Percentiles rank a stretch among this genome's conserved stretches.
Conservation (phyloP, 768 basidiomycete genomes). For the Trametes cingulata region DNA sequence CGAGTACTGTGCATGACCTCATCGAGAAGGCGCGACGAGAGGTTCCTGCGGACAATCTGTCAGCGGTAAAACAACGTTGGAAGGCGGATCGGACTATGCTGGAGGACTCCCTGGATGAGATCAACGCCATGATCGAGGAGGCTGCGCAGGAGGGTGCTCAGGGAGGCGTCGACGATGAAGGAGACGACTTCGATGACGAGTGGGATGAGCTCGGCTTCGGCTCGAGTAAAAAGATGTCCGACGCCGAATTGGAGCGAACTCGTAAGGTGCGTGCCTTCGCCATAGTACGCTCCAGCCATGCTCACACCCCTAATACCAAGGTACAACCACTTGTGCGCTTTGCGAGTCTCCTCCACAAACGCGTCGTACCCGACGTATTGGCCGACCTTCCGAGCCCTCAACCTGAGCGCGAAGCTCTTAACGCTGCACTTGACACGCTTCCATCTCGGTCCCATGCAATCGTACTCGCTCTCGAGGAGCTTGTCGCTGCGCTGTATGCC, state of each 20-base stretch:
- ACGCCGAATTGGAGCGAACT: constrained; percentile 52
- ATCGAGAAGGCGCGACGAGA: constrained; percentile 36
- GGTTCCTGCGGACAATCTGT: constrained; percentile 56
- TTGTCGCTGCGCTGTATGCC: constrained; percentile 64
- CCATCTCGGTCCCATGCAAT: constrained; percentile 51
- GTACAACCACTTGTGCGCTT: constrained; percentile 61
- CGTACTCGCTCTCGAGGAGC: constrained; percentile 60
- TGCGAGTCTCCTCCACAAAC: constrained; percentile 61
- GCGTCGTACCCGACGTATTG: constrained; percentile 54
- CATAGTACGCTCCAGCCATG: neutral
- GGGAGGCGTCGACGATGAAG: too few relatives aligned
- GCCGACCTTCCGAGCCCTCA: constrained; percentile 13
- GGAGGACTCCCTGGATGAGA: constrained; percentile 60
- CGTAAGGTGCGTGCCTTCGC: constrained; percentile 50
- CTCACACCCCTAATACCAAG: too few relatives aligned
- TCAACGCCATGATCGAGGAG: constrained; percentile 53
- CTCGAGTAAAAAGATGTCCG: constrained; percentile 46
- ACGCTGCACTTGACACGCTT: constrained; percentile 49
- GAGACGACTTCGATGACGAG: constrained; percentile 34
- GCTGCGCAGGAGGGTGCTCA: constrained; percentile 28
- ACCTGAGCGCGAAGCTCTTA: constrained; percentile 25
- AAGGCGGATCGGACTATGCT: constrained; percentile 53
- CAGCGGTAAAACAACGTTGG: constrained; percentile 58
- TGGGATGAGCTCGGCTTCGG: constrained; percentile 61
- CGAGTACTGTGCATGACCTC: constrained; percentile 32